These are phyloP conservation scores for Penicillium paneum DNA, from an alignment of 2,329 filamentous ascomycete species.

Conservation along the genomic window DNA sequence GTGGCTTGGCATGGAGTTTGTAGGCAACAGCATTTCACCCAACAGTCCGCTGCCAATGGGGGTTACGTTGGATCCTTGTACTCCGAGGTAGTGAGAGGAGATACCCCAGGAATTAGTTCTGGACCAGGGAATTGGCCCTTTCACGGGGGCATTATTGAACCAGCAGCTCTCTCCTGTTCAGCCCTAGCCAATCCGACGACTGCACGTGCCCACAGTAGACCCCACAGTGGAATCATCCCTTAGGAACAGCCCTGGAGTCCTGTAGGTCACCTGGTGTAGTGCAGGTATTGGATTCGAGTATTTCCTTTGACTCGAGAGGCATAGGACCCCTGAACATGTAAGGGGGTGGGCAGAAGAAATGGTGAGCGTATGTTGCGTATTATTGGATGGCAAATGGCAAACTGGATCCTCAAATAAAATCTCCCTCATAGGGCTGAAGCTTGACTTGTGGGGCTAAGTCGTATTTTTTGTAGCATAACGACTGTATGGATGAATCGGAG, in stretches of 20 bases:
- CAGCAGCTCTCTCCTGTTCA: not conserved
- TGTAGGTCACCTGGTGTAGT: not conserved
- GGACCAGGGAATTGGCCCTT: too few relatives aligned
- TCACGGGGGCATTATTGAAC: not conserved
- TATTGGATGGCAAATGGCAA: not conserved
- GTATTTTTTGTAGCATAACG: not conserved
- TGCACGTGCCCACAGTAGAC: not conserved
- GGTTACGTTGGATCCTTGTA: not conserved
- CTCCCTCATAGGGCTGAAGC: constrained; percentile 34
- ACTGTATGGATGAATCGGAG: not conserved
- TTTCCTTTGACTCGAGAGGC: not conserved
- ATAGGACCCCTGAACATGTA: not conserved
- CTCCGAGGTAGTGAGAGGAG: not conserved
- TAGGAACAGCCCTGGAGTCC: not conserved
- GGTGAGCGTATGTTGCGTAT: not conserved
- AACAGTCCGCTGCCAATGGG: not conserved
- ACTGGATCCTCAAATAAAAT: not conserved
- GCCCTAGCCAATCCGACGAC: not conserved
- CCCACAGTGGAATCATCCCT: not conserved
- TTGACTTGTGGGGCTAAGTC: constrained; percentile 20
- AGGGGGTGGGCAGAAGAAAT: not conserved
- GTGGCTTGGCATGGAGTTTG: constrained; percentile 1
- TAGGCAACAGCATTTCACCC: constrained; percentile 22
- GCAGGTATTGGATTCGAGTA: not conserved
- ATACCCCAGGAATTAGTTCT: not conserved